phyloP scores from a whole-genome alignment of 1,284 basidiomycete genomes.

The Cryptococcus wingfieldii region DNA sequence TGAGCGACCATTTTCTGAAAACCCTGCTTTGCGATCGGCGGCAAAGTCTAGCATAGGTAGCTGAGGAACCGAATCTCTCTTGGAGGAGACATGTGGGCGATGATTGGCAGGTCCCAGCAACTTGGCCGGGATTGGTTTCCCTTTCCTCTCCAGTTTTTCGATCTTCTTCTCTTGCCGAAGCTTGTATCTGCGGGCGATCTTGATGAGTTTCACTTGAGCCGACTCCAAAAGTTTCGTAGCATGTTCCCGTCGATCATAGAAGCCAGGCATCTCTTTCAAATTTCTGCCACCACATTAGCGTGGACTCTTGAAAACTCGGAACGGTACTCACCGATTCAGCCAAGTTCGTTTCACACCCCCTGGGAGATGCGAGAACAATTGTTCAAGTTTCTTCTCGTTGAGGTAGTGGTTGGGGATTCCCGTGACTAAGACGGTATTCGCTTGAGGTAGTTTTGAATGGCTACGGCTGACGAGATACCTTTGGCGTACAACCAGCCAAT shows the following conservation, averaged over 20 bases:
- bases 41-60: neutral
- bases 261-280: slow-evolving; percentile 59
- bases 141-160: slow-evolving; percentile 29
- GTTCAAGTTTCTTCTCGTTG: slow-evolving; percentile 59
- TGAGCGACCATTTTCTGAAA: neutral
- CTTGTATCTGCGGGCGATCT: slow-evolving; percentile 51
- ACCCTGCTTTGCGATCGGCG: neutral
- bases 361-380: slow-evolving; percentile 65
- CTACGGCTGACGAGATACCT: slow-evolving; percentile 61
- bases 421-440: slow-evolving; percentile 70
- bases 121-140: slow-evolving; percentile 31
- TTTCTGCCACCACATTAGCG: slow-evolving; percentile 42
- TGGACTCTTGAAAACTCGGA: neutral
- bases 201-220: slow-evolving; percentile 61
- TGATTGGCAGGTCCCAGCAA: slow-evolving; percentile 27
- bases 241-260: slow-evolving; percentile 58
- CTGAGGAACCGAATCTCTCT: neutral
- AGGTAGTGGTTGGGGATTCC: slow-evolving; percentile 62
- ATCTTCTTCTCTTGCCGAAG: slow-evolving; percentile 24
- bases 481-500: slow-evolving; percentile 65
- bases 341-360: slow-evolving; percentile 71
- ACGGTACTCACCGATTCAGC: slow-evolving; percentile 58
- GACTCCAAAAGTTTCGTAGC: slow-evolving; percentile 61
- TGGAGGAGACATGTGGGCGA: slow-evolving; percentile 16
- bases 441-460: slow-evolving; percentile 63